phyloP scores from a whole-genome alignment of 1,284 basidiomycete species.

The Wolfiporia cocos region DNA sequence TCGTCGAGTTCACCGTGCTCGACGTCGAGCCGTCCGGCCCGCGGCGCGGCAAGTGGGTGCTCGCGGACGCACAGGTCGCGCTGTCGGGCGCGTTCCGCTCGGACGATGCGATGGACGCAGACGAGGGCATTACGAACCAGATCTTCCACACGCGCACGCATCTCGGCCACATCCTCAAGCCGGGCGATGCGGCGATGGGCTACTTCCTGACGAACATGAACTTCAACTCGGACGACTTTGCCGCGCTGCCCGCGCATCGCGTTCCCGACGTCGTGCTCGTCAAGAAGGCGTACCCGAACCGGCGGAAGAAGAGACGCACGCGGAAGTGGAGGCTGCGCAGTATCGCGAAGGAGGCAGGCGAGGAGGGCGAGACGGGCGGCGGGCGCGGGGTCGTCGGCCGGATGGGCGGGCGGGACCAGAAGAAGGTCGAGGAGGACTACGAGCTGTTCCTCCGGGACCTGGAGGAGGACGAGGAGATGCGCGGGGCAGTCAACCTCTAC shows the following conservation, averaged over 20 bases:
- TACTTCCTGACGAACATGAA: conserved; percentile 88
- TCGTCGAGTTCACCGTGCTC: conserved; percentile 93
- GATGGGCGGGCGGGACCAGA: conserved; percentile 86
- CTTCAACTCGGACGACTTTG: conserved; percentile 89
- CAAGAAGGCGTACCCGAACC: conserved; percentile 94
- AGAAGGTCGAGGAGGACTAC: conserved; percentile 95
- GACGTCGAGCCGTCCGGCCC: conserved; percentile 85
- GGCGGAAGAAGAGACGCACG: conserved; percentile 85
- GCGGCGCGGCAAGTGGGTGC: conserved; percentile 69
- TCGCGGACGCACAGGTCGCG: conserved; percentile 94
- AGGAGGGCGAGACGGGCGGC: conserved; percentile 68
- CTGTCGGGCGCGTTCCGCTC: conserved; percentile 72
- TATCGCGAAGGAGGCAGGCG: conserved; percentile 91
- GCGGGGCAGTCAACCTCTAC: conserved; percentile 87
- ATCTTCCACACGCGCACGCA: conserved; percentile 97
- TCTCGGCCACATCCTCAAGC: conserved; percentile 91
- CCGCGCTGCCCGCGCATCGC: conserved; percentile 64
- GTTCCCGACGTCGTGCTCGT: conserved; percentile 93
- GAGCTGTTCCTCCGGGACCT: conserved; percentile 93
- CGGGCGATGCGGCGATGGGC: conserved; percentile 90
- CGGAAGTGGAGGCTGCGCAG: conserved; percentile 88
- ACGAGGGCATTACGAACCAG: conserved; percentile 52
- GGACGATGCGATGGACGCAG: conserved; percentile 57
- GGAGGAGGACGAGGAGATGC: conserved; percentile 95
- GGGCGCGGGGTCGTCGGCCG: conserved; percentile 86